A percentile compares a stretch with the other conserved stretches of the same genome.
These are phyloP conservation scores for Gaertneriomyces semiglobifer DNA, from an alignment of 192 early-diverging fungal species.

Conservation along the genomic window DNA sequence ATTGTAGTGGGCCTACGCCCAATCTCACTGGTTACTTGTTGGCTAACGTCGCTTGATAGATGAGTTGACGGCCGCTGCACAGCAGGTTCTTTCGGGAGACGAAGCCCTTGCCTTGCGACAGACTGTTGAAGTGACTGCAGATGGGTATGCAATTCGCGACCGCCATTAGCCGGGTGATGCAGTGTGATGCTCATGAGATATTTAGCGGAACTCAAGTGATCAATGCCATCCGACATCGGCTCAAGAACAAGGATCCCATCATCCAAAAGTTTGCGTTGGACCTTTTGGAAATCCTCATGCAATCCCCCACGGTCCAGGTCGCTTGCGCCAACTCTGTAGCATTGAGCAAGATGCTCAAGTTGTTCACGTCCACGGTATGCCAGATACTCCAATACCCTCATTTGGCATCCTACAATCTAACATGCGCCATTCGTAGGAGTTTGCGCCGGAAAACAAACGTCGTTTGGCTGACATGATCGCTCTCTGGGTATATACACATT, in stretches of 20 bases:
- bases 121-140: neutral
- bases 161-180: neutral
- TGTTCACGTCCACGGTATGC: neutral
- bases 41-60: neutral
- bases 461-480: neutral
- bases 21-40: no score
- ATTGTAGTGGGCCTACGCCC: no score
- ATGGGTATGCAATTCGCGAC: neutral
- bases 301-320: neutral
- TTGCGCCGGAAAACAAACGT: slow-evolving; percentile 4
- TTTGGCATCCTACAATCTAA: neutral
- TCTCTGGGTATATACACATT: neutral
- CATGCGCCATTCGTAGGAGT: neutral
- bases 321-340: slow-evolving; percentile 1
- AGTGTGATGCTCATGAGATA: neutral
- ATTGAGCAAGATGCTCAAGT: neutral
- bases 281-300: neutral
- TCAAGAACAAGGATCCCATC: slow-evolving; percentile 1
- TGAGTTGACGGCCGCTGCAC: slow-evolving; percentile 1
- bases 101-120: neutral
- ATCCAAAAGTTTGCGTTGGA: neutral
- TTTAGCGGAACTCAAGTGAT: neutral
- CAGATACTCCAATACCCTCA: neutral
- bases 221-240: neutral
- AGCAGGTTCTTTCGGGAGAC: neutral